A percentile compares a stretch with the other conserved stretches of the same genome.
These are phyloP conservation scores for Platismatia glauca DNA, from an alignment of 495 filamentous ascomycete species.

Conservation along the genomic window DNA sequence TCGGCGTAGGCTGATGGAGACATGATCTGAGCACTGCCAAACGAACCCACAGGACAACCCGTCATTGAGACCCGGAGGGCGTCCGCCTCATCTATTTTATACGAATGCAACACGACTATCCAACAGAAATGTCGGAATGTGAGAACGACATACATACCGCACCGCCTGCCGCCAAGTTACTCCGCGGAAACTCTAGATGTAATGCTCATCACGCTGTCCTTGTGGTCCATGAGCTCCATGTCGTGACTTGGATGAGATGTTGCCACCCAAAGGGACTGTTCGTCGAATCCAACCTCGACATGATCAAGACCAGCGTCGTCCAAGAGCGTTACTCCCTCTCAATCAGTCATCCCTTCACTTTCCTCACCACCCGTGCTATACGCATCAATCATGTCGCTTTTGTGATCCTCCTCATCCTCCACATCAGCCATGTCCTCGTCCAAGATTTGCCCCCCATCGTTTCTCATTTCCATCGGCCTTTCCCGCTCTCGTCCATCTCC, in stretches of 20 bases:
- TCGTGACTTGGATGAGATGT: background rate
- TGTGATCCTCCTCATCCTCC: constrained; percentile 12
- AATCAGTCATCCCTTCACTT: constrained; percentile 20
- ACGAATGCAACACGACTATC: too few species aligned
- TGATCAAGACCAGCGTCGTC: background rate
- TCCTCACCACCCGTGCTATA: constrained; percentile 9
- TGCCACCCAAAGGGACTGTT: background rate
- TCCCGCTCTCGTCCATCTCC: constrained; percentile 13
- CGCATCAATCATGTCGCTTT: background rate
- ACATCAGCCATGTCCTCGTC: constrained; percentile 24
- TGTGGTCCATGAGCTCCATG: background rate
- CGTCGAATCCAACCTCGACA: background rate
- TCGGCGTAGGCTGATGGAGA: too few species aligned
- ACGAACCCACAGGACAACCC: too few species aligned
- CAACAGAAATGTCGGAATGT: too few species aligned
- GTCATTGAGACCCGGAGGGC: too few species aligned
- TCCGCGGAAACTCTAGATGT: background rate
- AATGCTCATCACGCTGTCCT: background rate
- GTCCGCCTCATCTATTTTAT: too few species aligned
- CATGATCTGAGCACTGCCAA: too few species aligned
- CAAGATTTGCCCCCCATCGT: constrained; percentile 1
- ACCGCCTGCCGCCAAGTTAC: background rate
- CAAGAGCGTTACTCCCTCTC: background rate
- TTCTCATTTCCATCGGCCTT: background rate
- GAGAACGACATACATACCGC: background rate